These are phyloP conservation scores for Tephrocybe sp. DNA, from an alignment of 768 basidiomycete genomes.

Conservation along the genomic window DNA sequence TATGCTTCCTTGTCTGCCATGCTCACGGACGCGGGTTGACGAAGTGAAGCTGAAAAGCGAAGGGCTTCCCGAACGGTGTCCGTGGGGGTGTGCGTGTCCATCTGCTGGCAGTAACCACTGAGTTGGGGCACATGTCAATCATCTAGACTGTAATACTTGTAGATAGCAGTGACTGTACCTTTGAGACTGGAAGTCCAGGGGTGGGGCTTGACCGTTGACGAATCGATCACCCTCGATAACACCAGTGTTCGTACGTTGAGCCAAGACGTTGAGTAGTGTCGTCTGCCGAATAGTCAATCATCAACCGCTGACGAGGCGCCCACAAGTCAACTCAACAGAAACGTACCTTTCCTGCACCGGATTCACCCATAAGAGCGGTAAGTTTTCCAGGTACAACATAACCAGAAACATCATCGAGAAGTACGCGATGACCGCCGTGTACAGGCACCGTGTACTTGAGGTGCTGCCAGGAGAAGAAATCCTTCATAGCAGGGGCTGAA, in stretches of 20 bases:
- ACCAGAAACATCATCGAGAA: conserved; percentile 75
- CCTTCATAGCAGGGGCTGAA: conserved; percentile 43
- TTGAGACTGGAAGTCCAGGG: conserved; percentile 62
- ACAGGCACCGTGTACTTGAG: conserved; percentile 67
- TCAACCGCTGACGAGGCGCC: background rate
- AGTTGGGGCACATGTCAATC: too few relatives aligned
- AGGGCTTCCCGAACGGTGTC: conserved; percentile 82
- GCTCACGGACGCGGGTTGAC: conserved; percentile 69
- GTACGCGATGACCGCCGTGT: conserved; percentile 40
- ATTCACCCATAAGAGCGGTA: conserved; percentile 75
- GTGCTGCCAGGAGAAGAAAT: conserved; percentile 82
- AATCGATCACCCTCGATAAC: conserved; percentile 51
- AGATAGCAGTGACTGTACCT: conserved; percentile 35
- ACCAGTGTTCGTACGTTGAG: conserved; percentile 47
- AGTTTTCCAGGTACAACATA: conserved; percentile 82
- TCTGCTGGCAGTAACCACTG: conserved; percentile 86
- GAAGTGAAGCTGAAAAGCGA: conserved; percentile 74
- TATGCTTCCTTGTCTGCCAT: conserved; percentile 76
- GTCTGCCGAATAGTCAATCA: conserved; percentile 30
- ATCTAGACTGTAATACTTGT: too few relatives aligned
- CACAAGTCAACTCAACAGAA: background rate
- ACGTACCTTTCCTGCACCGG: conserved; percentile 45
- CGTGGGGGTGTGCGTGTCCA: conserved; percentile 75
- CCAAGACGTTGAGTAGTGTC: conserved; percentile 58
- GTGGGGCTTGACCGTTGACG: conserved; percentile 54